phyloP scores from a whole-genome alignment of 1,284 basidiomycete genomes.

The Trametes pubescens region DNA sequence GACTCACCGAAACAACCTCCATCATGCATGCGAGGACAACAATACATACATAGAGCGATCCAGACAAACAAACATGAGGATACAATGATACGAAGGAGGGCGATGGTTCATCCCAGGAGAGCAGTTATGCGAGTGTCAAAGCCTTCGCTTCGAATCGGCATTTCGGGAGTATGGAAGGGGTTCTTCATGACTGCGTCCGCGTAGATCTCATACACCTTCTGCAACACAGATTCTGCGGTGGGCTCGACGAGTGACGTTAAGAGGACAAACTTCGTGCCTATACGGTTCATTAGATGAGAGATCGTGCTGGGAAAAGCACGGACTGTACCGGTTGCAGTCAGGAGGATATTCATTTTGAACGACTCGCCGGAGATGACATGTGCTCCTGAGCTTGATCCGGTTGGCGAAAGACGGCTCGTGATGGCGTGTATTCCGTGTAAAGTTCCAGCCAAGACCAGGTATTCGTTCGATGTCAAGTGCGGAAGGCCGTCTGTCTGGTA shows the following conservation, averaged over 20 bases:
- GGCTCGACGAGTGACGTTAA: conserved; percentile 83
- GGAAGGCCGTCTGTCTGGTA: conserved; percentile 79
- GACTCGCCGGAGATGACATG: conserved; percentile 95
- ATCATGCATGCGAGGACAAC: not conserved
- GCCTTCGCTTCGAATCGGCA: conserved; percentile 94
- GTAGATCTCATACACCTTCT: conserved; percentile 91
- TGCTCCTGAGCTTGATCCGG: conserved; percentile 83
- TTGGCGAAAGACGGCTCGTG: conserved; percentile 90
- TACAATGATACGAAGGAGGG: not conserved
- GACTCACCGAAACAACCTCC: not conserved
- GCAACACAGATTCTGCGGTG: conserved; percentile 75
- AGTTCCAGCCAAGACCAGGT: conserved; percentile 96
- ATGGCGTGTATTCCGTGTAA: conserved; percentile 99
- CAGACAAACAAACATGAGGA: not conserved
- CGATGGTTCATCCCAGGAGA: conserved; percentile 54
- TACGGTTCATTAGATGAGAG: not conserved
- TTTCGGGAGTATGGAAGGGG: conserved; percentile 98
- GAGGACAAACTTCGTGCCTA: conserved; percentile 98
- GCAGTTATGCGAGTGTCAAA: conserved; percentile 82
- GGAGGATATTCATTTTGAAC: conserved; percentile 89
- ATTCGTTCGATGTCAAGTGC: conserved; percentile 93
- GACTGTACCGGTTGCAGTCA: conserved; percentile 90
- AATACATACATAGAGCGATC: not conserved
- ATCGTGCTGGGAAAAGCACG: not conserved
- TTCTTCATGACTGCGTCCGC: conserved; percentile 98